phyloP scores from a whole-genome alignment of 331 rosid genomes.

The Phaseolus coccineus region DNA sequence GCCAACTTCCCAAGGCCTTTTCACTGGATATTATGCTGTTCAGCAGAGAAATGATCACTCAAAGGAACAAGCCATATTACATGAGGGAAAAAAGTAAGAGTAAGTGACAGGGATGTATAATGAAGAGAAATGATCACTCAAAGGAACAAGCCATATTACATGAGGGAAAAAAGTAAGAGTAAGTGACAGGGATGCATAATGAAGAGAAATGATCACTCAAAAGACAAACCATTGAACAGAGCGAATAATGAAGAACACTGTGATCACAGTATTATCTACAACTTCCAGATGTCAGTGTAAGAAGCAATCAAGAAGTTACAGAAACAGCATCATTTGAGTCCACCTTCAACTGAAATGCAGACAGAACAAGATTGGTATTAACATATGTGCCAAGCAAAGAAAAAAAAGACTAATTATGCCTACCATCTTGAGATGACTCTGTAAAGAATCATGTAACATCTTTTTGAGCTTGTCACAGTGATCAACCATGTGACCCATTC shows the following conservation, averaged over 20 bases:
- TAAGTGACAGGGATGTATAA: neutral
- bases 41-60: conserved; percentile 25
- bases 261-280: conserved; percentile 8
- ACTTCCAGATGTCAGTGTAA: conserved; percentile 6
- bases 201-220: neutral
- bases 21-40: conserved; percentile 33
- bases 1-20: neutral
- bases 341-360: conserved; percentile 63
- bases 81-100: conserved; percentile 13
- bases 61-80: conserved; percentile 18
- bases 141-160: conserved; percentile 19
- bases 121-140: neutral
- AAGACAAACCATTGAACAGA: conserved; percentile 41
- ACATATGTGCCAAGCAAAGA: neutral
- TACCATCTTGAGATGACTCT: conserved; percentile 76
- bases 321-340: conserved; percentile 78
- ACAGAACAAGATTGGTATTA: conserved; percentile 1
- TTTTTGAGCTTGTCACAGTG: conserved; percentile 76
- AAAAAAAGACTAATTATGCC: neutral
- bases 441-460: conserved; percentile 69
- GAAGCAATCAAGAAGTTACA: conserved; percentile 48
- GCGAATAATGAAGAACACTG: conserved; percentile 18
- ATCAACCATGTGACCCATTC: conserved; percentile 81
- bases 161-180: neutral
- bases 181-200: neutral